These are phyloP conservation scores for Debaryomycetaceae sp. DNA, from an alignment of 1,139 yeast genomes.

Conservation along the genomic window DNA sequence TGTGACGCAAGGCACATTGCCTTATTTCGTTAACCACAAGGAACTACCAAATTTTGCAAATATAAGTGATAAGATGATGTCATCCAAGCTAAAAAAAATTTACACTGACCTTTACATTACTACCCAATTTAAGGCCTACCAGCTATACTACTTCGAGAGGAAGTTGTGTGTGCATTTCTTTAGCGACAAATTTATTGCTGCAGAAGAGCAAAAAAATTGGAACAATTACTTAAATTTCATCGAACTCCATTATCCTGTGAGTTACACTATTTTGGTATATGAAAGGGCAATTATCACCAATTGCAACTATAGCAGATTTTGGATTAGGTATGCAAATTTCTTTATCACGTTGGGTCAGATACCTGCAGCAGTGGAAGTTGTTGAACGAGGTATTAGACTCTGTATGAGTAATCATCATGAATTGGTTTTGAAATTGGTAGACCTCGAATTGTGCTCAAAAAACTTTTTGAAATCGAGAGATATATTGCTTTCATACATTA, in stretches of 20 bases:
- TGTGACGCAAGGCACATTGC: constrained; percentile 14
- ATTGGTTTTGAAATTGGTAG: constrained; percentile 35
- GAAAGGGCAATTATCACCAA: constrained; percentile 56
- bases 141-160: constrained; percentile 63
- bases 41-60: constrained; percentile 14
- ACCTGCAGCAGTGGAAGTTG: constrained; percentile 32
- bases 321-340: constrained; percentile 61
- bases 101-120: constrained; percentile 54
- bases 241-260: constrained; percentile 35
- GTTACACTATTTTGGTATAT: constrained; percentile 40
- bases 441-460: constrained; percentile 31
- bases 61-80: constrained; percentile 14
- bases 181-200: constrained; percentile 38
- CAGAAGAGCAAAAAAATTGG: constrained; percentile 58
- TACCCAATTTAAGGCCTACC: constrained; percentile 59
- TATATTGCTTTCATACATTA: constrained; percentile 24
- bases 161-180: constrained; percentile 51
- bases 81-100: constrained; percentile 39
- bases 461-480: constrained; percentile 37
- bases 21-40: constrained; percentile 18
- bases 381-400: constrained; percentile 31
- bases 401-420: constrained; percentile 16
- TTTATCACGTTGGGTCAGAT: constrained; percentile 26
- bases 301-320: constrained; percentile 52
- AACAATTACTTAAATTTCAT: constrained; percentile 54